Evolutionary conservation across 257 asterid species (phyloP).

Genomic region (Hygrophila difformis): DNA sequence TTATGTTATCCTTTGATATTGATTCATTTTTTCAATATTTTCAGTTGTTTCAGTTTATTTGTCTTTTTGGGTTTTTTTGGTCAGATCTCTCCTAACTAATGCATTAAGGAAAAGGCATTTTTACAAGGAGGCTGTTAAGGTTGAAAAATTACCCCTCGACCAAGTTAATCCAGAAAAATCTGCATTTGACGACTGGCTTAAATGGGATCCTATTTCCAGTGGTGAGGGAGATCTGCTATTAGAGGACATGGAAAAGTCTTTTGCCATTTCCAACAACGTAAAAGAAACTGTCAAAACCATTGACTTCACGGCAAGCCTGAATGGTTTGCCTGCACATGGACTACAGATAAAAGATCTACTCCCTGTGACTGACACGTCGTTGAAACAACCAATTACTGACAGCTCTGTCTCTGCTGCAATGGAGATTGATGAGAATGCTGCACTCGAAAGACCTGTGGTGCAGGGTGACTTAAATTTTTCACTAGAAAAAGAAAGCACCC

Average conservation of each 20-base stretch:
- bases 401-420: conserved; percentile 14
- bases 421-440: conserved; percentile 29
- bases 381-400: conserved; percentile 19
- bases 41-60: neutral
- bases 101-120: conserved; percentile 64
- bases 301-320: conserved; percentile 41
- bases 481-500: conserved; percentile 13
- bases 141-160: conserved; percentile 45
- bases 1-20: neutral
- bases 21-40: conserved; percentile 7
- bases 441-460: conserved; percentile 27
- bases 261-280: conserved; percentile 31
- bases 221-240: conserved; percentile 85
- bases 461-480: conserved; percentile 13
- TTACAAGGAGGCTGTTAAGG: conserved; percentile 67
- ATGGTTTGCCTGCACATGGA: conserved; percentile 62
- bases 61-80: conserved; percentile 10
- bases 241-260: conserved; percentile 77
- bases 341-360: conserved; percentile 51
- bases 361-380: conserved; percentile 9
- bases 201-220: conserved; percentile 91
- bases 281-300: conserved; percentile 36
- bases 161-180: conserved; percentile 24
- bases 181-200: conserved; percentile 57
- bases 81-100: conserved; percentile 62